Conservation (phyloP, 2,329 filamentous ascomycete species). For the Colletotrichum viniferum region DNA sequence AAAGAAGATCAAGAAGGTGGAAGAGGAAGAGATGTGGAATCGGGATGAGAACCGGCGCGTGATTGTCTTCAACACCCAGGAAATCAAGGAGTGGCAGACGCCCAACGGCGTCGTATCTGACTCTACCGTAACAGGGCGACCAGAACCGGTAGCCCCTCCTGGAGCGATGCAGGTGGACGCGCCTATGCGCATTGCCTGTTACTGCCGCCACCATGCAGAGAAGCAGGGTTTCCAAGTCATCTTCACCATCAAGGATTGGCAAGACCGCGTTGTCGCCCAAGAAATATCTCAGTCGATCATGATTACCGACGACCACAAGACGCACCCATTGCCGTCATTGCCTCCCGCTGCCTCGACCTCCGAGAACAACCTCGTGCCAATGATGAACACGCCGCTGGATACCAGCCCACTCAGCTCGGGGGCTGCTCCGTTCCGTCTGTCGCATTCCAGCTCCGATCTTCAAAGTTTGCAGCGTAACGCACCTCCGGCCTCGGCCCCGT, state of each 20-base stretch:
- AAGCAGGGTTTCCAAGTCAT: conserved; percentile 93
- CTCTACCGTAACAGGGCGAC: conserved; percentile 44
- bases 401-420: conserved; percentile 35
- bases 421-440: conserved; percentile 54
- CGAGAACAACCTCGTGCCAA: conserved; percentile 16
- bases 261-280: conserved; percentile 80
- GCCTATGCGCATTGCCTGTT: conserved; percentile 96
- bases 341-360: conserved; percentile 15
- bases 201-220: conserved; percentile 93
- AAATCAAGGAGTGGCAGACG: conserved; percentile 83
- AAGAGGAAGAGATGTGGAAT: conserved; percentile 89
- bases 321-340: conserved; percentile 56
- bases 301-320: conserved; percentile 98
- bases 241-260: conserved; percentile 87
- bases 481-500: conserved; percentile 25
- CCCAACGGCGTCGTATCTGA: conserved; percentile 36
- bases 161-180: conserved; percentile 79
- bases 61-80: conserved; percentile 89
- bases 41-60: conserved; percentile 80
- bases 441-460: conserved; percentile 68
- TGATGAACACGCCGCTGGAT: conserved; percentile 26
- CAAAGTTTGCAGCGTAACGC: conserved; percentile 61
- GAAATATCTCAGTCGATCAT: conserved; percentile 87
- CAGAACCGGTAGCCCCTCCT: conserved; percentile 47
- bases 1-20: conserved; percentile 91